These are phyloP conservation scores for Trebouxia sp. DNA, from an alignment of 139 green algal species.

Conservation along the genomic window DNA sequence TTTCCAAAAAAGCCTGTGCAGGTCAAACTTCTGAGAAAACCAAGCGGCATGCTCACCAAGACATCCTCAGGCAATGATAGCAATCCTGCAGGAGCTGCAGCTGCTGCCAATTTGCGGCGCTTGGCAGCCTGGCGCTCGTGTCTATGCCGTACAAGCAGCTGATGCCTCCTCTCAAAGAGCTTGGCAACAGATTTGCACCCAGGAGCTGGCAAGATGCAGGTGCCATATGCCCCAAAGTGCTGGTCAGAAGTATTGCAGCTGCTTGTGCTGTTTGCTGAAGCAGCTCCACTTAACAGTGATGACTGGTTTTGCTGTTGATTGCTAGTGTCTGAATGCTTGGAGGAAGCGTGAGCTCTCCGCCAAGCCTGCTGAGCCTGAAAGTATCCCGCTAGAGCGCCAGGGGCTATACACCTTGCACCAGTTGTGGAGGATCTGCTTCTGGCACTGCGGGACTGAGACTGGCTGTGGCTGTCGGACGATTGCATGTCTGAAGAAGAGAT, in stretches of 20 bases:
- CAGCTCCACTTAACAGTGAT: not conserved
- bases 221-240: not conserved
- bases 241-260: slow-evolving; percentile 4
- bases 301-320: not conserved
- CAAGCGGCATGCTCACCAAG: slow-evolving; percentile 43
- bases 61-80: slow-evolving; percentile 53
- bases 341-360: not conserved
- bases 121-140: not conserved
- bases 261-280: slow-evolving; percentile 18
- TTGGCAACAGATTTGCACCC: slow-evolving; percentile 1
- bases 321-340: not conserved
- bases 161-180: not conserved
- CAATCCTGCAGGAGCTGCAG: slow-evolving; percentile 4
- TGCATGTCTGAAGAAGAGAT: not conserved
- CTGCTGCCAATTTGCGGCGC: not conserved
- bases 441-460: not conserved
- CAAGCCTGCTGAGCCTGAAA: slow-evolving; percentile 4
- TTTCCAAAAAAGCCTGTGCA: not conserved
- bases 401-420: slow-evolving; percentile 3
- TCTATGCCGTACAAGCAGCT: slow-evolving; percentile 7
- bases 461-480: not conserved
- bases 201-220: not conserved
- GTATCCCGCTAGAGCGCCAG: slow-evolving; percentile 1
- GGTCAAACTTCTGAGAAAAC: too few species aligned
- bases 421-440: not conserved